Evolutionary conservation across 2,329 filamentous ascomycete species (phyloP).

Genomic region (Ilyonectria mors-panacis): DNA sequence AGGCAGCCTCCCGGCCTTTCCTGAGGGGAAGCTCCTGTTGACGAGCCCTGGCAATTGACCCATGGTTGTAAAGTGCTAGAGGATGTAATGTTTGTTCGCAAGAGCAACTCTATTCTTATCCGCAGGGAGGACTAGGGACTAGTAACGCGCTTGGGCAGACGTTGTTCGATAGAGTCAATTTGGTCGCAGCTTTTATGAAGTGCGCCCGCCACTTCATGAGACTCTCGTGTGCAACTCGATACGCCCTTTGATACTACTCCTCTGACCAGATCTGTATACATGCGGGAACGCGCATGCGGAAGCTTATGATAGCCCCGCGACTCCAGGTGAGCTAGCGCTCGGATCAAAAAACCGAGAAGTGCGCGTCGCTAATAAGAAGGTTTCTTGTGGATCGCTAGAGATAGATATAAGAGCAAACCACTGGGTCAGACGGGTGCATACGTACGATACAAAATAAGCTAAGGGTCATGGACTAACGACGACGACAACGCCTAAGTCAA

Average conservation of each 20-base stretch:
- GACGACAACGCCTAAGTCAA: no score
- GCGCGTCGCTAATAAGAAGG: no score
- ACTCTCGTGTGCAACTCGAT: constrained; percentile 41
- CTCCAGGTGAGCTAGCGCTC: no score
- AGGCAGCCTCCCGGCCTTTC: constrained; percentile 33
- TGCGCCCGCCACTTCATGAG: constrained; percentile 42
- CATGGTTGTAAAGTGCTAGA: constrained; percentile 30
- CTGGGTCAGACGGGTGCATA: no score
- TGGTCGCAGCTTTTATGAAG: background rate
- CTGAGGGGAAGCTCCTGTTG: constrained; percentile 44
- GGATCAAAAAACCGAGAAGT: no score
- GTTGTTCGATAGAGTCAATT: constrained; percentile 35
- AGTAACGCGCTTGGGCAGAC: background rate
- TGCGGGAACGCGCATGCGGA: no score
- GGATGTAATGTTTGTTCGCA: background rate
- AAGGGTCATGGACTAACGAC: no score
- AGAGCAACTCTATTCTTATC: background rate
- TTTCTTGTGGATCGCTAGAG: no score
- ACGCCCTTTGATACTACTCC: constrained; percentile 40
- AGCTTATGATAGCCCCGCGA: no score
- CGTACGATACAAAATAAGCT: no score
- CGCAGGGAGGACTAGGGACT: background rate
- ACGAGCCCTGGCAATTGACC: constrained; percentile 38
- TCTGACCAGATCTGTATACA: background rate
- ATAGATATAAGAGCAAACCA: no score